Percentiles rank a stretch among this genome's conserved stretches.
Conservation (phyloP, 164 flowering plant species). For the Dillenia turbinata region DNA sequence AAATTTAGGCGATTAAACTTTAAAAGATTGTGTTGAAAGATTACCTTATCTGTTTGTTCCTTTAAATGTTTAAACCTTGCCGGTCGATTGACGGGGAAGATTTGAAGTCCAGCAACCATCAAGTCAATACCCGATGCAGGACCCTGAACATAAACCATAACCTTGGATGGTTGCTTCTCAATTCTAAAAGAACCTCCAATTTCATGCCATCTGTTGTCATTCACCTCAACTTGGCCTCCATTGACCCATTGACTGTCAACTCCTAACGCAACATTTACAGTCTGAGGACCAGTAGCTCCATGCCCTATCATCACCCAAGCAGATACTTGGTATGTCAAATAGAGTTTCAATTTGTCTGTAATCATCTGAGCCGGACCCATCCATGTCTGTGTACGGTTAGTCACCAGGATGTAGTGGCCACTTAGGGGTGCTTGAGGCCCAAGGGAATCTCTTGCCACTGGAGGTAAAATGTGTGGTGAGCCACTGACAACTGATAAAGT, state of each 20-base stretch:
- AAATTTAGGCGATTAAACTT: too few species aligned
- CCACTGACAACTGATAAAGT: slow-evolving; percentile 55
- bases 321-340: slow-evolving; percentile 86
- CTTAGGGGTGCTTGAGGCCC: slow-evolving; percentile 72
- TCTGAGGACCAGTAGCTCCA: slow-evolving; percentile 59
- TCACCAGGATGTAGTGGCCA: slow-evolving; percentile 73
- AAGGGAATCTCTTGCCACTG: slow-evolving; percentile 80
- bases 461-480: slow-evolving; percentile 80
- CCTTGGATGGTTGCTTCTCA: slow-evolving; percentile 78
- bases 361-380: slow-evolving; percentile 98
- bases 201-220: slow-evolving; percentile 84
- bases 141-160: slow-evolving; percentile 89
- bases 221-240: slow-evolving; percentile 82
- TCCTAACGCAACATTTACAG: slow-evolving; percentile 73
- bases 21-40: neutral
- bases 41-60: slow-evolving; percentile 71
- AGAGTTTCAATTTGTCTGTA: slow-evolving; percentile 74
- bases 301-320: slow-evolving; percentile 81
- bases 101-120: slow-evolving; percentile 89
- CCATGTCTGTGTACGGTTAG: slow-evolving; percentile 89
- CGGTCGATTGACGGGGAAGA: slow-evolving; percentile 75
- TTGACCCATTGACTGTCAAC: slow-evolving; percentile 92
- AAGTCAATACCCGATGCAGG: slow-evolving; percentile 87
- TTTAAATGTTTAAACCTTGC: slow-evolving; percentile 61
- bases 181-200: slow-evolving; percentile 88